Evolutionary conservation across 1,284 basidiomycete genomes (phyloP).

Genomic region (Papiliotrema nemorosa): DNA sequence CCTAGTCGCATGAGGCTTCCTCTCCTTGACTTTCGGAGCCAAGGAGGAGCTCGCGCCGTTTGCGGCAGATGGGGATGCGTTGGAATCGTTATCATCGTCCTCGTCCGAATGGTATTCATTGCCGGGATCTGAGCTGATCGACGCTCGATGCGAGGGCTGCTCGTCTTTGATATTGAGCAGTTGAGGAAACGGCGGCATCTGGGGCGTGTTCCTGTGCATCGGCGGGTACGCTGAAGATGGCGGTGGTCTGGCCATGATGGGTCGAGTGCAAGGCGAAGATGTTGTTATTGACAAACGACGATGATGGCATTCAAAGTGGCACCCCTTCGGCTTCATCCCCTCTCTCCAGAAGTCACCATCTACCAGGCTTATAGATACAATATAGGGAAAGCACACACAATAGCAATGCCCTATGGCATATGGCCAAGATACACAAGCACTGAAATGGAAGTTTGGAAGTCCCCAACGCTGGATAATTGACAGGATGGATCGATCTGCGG

Average conservation of each 20-base stretch:
- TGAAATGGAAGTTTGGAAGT: too few species aligned
- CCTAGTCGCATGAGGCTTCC: conserved; percentile 41
- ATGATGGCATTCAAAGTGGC: too few species aligned
- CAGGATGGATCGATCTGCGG: too few species aligned
- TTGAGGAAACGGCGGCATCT: conserved; percentile 38
- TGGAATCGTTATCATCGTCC: not conserved
- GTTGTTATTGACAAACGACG: too few species aligned
- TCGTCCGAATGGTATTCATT: conserved; percentile 2
- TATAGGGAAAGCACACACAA: too few species aligned
- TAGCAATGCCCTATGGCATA: too few species aligned
- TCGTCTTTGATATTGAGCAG: conserved; percentile 31
- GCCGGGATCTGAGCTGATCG: not conserved
- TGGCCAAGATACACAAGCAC: too few species aligned
- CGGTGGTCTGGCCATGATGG: conserved; percentile 32
- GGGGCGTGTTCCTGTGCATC: conserved; percentile 20
- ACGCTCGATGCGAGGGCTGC: not conserved
- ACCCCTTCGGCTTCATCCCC: too few species aligned
- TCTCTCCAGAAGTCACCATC: too few species aligned
- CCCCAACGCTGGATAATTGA: too few species aligned
- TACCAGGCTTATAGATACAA: too few species aligned
- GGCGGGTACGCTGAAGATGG: conserved; percentile 29
- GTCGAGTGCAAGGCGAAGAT: too few species aligned
- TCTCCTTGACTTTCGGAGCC: conserved; percentile 34
- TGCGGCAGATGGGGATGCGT: not conserved
- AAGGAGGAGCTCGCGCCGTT: not conserved